Conservation (phyloP, 352 stramenopile species). For the Plasmopara viticola region DNA sequence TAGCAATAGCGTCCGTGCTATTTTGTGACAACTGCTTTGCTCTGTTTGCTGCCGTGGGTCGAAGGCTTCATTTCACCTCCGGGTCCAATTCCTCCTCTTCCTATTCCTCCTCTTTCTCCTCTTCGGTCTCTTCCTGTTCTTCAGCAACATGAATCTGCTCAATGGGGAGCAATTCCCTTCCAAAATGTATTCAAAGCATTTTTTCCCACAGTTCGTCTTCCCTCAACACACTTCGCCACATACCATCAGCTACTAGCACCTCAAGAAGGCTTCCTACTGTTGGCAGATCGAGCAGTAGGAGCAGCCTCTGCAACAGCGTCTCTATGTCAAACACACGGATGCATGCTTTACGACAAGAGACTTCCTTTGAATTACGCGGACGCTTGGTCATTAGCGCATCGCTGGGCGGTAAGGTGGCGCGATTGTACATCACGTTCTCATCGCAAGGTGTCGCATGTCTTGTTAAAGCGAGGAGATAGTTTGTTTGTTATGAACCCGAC, state of each 20-base stretch:
- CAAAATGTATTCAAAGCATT: constrained; percentile 20
- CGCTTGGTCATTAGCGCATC: neutral
- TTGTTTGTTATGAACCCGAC: no score
- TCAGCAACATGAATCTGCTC: constrained; percentile 7
- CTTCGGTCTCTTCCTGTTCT: no score
- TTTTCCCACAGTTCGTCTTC: constrained; percentile 23
- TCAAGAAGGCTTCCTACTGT: constrained; percentile 27
- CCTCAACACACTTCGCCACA: constrained; percentile 19
- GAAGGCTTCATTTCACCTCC: neutral
- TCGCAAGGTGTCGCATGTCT: constrained; percentile 3
- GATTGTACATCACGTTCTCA: constrained; percentile 13
- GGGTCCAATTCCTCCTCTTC: neutral
- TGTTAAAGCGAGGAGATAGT: no score
- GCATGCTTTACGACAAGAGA: constrained; percentile 4
- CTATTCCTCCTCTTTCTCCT: no score
- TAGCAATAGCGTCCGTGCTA: neutral
- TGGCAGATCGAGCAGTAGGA: constrained; percentile 23
- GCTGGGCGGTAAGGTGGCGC: neutral
- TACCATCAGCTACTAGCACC: constrained; percentile 19
- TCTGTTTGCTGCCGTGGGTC: no score
- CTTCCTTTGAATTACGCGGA: constrained; percentile 13
- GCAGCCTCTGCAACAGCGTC: constrained; percentile 23
- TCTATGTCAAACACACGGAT: constrained; percentile 29
- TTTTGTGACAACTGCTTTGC: no score
- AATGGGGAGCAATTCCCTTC: constrained; percentile 10